Conservation (phyloP, 2,329 filamentous ascomycete species). For the Fusarium vanettenii region DNA sequence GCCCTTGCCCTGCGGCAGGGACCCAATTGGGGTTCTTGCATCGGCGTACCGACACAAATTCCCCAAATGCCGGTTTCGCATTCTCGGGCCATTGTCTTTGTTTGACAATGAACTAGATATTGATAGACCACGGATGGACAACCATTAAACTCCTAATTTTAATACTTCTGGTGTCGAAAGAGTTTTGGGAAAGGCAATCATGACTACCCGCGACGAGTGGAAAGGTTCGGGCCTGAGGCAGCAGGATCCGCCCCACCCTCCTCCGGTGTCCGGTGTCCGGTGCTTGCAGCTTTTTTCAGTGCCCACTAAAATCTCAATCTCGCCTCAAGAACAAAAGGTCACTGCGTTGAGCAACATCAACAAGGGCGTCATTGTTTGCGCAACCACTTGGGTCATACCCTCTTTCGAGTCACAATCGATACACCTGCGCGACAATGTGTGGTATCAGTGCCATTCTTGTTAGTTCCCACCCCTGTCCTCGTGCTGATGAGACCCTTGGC, state of each 20-base stretch:
- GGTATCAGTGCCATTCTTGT: constrained; percentile 18
- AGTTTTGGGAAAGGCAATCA: not conserved
- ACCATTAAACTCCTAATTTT: too few relatives aligned
- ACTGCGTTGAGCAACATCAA: not conserved
- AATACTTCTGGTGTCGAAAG: too few relatives aligned
- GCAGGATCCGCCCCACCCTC: not conserved
- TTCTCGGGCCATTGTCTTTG: not conserved
- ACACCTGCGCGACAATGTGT: constrained; percentile 5
- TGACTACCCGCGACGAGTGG: not conserved
- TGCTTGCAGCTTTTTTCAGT: not conserved
- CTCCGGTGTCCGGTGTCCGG: not conserved
- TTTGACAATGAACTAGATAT: not conserved
- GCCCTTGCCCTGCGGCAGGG: not conserved
- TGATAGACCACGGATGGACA: not conserved
- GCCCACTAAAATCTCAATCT: not conserved
- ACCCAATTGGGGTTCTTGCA: not conserved
- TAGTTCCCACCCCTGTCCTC: not conserved
- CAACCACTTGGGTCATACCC: not conserved
- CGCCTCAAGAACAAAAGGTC: not conserved
- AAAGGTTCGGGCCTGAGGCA: not conserved
- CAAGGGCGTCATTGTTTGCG: not conserved
- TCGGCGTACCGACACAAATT: not conserved
- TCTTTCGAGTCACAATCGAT: not conserved
- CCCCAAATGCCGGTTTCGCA: not conserved
- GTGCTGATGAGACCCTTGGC: not conserved